Conservation (phyloP, 1,284 basidiomycete species). For the Fomitiporia mediterranea region DNA sequence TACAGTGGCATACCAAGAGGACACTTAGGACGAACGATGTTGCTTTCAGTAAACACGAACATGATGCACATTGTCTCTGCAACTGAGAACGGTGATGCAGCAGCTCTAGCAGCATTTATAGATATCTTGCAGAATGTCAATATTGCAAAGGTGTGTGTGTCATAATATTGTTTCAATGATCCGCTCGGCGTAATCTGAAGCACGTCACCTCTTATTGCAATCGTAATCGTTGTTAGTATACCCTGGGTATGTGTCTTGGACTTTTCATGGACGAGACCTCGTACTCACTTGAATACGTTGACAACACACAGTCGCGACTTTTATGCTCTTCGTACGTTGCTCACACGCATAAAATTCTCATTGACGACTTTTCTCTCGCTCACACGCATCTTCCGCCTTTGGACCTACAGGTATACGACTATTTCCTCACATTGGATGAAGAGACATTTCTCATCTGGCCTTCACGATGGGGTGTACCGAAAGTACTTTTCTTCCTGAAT, state of each 20-base stretch:
- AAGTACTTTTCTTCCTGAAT: slow-evolving; percentile 13
- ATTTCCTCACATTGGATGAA: slow-evolving; percentile 14
- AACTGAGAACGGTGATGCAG: not conserved
- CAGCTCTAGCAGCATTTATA: not conserved
- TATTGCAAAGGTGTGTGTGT: not conserved
- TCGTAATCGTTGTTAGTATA: too few relatives aligned
- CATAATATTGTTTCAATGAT: too few relatives aligned
- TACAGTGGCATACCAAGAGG: too few relatives aligned
- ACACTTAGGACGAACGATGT: too few relatives aligned
- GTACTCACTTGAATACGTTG: not conserved
- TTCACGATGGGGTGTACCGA: slow-evolving; percentile 8
- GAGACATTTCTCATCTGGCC: slow-evolving; percentile 17
- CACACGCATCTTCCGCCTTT: not conserved
- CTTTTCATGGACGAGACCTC: not conserved
- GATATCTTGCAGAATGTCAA: not conserved
- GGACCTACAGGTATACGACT: slow-evolving; percentile 11
- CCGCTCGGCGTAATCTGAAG: too few relatives aligned
- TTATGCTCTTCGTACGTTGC: not conserved
- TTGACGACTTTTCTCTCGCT: not conserved
- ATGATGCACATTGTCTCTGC: not conserved
- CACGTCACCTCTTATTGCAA: too few relatives aligned
- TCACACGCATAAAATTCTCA: not conserved
- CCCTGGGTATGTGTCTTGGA: not conserved
- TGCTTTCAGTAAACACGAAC: too few relatives aligned
- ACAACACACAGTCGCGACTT: not conserved